Evolutionary conservation across 495 filamentous ascomycete species (phyloP).

Genomic region (Trichoderma asperelloides): DNA sequence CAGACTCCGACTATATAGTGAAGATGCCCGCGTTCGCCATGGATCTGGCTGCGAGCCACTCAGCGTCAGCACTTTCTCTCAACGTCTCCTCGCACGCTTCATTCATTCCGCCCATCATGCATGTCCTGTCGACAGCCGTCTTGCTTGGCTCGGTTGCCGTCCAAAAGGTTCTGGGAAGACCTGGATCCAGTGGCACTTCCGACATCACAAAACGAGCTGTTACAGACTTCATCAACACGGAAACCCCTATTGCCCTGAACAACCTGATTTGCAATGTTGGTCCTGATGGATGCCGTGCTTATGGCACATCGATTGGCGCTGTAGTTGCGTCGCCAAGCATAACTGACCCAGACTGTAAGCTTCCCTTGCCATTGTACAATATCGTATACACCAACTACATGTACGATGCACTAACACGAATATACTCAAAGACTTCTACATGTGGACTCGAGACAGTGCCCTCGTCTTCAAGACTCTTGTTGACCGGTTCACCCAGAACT

Average conservation of each 20-base stretch:
- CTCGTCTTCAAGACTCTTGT: conserved; percentile 53
- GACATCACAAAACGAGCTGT: conserved; percentile 36
- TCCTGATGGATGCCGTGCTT: conserved; percentile 36
- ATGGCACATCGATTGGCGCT: conserved; percentile 40
- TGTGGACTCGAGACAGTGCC: conserved; percentile 66
- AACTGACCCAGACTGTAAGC: conserved; percentile 51
- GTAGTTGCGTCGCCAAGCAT: conserved; percentile 56
- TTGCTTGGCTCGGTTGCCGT: conserved; percentile 38
- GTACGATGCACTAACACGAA: neutral
- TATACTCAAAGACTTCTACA: conserved; percentile 42
- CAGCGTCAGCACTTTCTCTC: neutral
- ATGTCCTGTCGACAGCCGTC: conserved; percentile 34
- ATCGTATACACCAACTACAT: neutral
- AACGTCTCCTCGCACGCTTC: conserved; percentile 1
- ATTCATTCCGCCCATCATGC: conserved; percentile 33
- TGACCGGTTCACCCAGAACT: conserved; percentile 48
- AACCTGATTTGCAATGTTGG: conserved; percentile 56
- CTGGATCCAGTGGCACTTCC: conserved; percentile 17
- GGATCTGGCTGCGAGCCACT: conserved; percentile 1
- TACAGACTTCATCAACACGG: conserved; percentile 45
- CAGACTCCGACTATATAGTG: neutral
- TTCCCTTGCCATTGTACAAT: neutral
- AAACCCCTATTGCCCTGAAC: conserved; percentile 42
- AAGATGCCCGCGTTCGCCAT: conserved; percentile 4
- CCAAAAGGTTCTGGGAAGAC: conserved; percentile 35